Conservation (phyloP, 2,329 filamentous ascomycete species). For the Niveomyces coronatus region DNA sequence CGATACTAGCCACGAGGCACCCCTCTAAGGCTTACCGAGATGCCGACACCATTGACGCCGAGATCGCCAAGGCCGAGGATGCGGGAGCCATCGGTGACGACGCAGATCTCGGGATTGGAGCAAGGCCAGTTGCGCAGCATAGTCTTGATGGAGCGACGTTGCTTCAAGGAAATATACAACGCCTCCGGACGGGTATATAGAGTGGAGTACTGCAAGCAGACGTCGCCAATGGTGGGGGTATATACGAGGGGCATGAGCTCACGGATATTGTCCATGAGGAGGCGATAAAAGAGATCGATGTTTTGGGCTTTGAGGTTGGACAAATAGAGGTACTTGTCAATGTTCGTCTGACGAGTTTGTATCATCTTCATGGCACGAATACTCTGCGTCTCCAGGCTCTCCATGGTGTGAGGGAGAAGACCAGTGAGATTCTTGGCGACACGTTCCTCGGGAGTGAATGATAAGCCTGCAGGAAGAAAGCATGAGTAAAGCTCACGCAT, state of each 20-base stretch:
- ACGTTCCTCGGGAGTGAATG: constrained; percentile 55
- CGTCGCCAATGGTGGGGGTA: constrained; percentile 87
- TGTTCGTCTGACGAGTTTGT: constrained; percentile 53
- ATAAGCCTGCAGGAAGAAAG: too few relatives aligned
- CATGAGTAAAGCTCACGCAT: too few relatives aligned
- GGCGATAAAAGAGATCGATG: constrained; percentile 71
- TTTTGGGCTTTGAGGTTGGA: constrained; percentile 66
- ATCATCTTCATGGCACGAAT: constrained; percentile 65
- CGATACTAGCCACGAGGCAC: neutral
- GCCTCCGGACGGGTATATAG: constrained; percentile 92
- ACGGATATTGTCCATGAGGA: constrained; percentile 66
- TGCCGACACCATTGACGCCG: constrained; percentile 94
- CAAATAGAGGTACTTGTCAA: constrained; percentile 80
- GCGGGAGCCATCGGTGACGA: constrained; percentile 91
- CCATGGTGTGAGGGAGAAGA: constrained; percentile 53
- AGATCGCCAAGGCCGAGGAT: constrained; percentile 89
- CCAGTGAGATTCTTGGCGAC: constrained; percentile 55
- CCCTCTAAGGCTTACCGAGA: constrained; percentile 55
- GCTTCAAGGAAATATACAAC: constrained; percentile 91
- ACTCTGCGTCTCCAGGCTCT: constrained; percentile 49
- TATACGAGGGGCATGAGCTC: constrained; percentile 79
- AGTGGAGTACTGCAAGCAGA: constrained; percentile 91
- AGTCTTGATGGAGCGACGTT: constrained; percentile 78
- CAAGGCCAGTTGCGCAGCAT: constrained; percentile 93
- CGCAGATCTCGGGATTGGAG: constrained; percentile 82